These are phyloP conservation scores for Trichoderma pleuroti DNA, from an alignment of 2,329 filamentous ascomycete species.

Conservation along the genomic window DNA sequence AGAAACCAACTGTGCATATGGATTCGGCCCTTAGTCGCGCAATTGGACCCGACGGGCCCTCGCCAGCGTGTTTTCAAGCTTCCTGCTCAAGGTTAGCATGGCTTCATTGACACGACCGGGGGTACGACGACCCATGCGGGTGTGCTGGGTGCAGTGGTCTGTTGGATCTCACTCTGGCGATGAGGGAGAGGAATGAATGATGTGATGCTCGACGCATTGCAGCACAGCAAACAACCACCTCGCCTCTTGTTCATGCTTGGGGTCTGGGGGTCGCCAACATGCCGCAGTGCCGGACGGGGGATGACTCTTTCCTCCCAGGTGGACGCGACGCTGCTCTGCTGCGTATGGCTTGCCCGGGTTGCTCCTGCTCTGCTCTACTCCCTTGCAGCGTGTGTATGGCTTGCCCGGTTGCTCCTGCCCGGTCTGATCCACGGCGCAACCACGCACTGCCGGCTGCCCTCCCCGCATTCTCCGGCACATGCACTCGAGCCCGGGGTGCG, in stretches of 20 bases:
- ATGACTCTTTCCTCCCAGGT: too few relatives aligned
- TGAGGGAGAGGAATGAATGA: neutral
- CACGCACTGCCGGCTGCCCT: neutral
- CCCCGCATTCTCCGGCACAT: neutral
- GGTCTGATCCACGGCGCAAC: neutral
- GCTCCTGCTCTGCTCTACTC: too few relatives aligned
- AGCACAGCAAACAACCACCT: neutral
- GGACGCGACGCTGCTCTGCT: too few relatives aligned
- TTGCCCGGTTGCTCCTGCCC: too few relatives aligned
- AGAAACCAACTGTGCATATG: neutral
- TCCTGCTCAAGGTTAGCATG: constrained; percentile 16
- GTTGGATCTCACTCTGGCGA: neutral
- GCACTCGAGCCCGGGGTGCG: neutral
- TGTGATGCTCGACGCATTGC: neutral
- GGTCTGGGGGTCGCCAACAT: neutral
- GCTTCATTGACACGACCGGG: neutral
- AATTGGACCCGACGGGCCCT: neutral
- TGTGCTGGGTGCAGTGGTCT: neutral
- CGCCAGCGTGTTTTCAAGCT: neutral
- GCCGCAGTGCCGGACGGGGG: too few relatives aligned
- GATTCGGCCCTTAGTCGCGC: constrained; percentile 12
- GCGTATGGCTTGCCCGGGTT: too few relatives aligned
- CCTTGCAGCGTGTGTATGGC: too few relatives aligned
- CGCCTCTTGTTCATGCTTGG: neutral
- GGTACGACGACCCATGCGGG: neutral